These are phyloP conservation scores for Trebouxia gelatinosa DNA, from an alignment of 163 green algal genomes.

Conservation along the genomic window DNA sequence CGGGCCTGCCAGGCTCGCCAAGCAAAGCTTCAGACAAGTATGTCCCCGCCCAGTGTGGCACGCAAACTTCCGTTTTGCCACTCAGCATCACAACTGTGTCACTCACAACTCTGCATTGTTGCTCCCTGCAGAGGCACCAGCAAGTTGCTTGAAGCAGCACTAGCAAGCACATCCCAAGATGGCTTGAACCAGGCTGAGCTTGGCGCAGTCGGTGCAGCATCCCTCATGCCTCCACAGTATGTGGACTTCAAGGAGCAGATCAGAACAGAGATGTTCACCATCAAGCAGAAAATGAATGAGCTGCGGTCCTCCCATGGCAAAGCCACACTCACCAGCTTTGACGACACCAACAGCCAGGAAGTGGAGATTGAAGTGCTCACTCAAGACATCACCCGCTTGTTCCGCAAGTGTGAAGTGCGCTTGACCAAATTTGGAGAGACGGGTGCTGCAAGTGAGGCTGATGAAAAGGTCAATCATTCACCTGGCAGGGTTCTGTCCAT, in stretches of 20 bases:
- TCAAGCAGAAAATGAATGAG: slow-evolving; percentile 59
- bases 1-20: slow-evolving; percentile 7
- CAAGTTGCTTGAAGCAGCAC: slow-evolving; percentile 37
- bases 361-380: slow-evolving; percentile 55
- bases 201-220: slow-evolving; percentile 34
- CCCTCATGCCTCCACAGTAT: slow-evolving; percentile 46
- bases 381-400: slow-evolving; percentile 59
- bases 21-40: slow-evolving; percentile 30
- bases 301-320: slow-evolving; percentile 48
- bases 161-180: slow-evolving; percentile 32
- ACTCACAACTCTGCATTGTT: no score
- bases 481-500: no score
- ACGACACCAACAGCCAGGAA: slow-evolving; percentile 55
- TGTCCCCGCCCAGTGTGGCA: neutral
- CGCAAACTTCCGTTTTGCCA: no score
- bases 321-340: slow-evolving; percentile 53
- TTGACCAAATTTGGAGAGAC: slow-evolving; percentile 48
- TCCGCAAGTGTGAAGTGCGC: slow-evolving; percentile 52
- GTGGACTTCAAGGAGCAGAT: slow-evolving; percentile 57
- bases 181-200: slow-evolving; percentile 33
- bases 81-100: neutral
- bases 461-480: slow-evolving; percentile 70
- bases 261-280: slow-evolving; percentile 53
- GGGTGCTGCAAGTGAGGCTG: slow-evolving; percentile 33
- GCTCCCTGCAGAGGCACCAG: slow-evolving; percentile 27